These are phyloP conservation scores for Boechera retrofracta DNA, from an alignment of 345 rosid species.

Conservation along the genomic window DNA sequence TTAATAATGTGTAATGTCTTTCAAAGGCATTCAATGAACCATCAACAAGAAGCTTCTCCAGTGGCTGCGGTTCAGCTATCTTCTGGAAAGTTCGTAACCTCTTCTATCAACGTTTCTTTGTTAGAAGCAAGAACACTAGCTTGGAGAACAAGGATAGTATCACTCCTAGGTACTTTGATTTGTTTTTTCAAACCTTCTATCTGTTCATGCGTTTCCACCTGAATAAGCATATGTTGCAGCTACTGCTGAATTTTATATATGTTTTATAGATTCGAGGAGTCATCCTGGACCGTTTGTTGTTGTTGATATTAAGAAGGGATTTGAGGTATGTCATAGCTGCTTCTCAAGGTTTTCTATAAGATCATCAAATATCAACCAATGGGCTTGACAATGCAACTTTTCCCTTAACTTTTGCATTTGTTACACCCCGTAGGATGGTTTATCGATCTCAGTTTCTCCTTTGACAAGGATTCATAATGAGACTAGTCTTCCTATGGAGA, in stretches of 20 bases:
- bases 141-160: constrained; percentile 86
- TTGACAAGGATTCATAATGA: constrained; percentile 80
- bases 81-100: constrained; percentile 62
- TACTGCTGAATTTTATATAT: constrained; percentile 30
- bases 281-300: constrained; percentile 90
- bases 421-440: constrained; percentile 66
- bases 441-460: constrained; percentile 84
- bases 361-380: constrained; percentile 19
- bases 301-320: constrained; percentile 66
- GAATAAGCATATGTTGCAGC: constrained; percentile 24
- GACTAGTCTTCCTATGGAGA: constrained; percentile 76
- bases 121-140: constrained; percentile 65
- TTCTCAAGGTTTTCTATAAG: constrained; percentile 25
- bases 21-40: constrained; percentile 59
- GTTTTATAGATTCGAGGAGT: constrained; percentile 74
- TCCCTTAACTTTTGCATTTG: constrained; percentile 17
- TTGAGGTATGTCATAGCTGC: constrained; percentile 61
- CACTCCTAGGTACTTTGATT: constrained; percentile 67
- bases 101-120: constrained; percentile 62
- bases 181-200: constrained; percentile 27
- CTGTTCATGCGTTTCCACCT: constrained; percentile 30
- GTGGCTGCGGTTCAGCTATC: constrained; percentile 76
- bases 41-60: constrained; percentile 53
- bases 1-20: constrained; percentile 39
- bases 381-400: constrained; percentile 25